A percentile compares a stretch with the other conserved stretches of the same genome.
Evolutionary conservation across 2,329 filamentous ascomycete genomes (phyloP).

Genomic region (Ceratocystiopsis sp.): DNA sequence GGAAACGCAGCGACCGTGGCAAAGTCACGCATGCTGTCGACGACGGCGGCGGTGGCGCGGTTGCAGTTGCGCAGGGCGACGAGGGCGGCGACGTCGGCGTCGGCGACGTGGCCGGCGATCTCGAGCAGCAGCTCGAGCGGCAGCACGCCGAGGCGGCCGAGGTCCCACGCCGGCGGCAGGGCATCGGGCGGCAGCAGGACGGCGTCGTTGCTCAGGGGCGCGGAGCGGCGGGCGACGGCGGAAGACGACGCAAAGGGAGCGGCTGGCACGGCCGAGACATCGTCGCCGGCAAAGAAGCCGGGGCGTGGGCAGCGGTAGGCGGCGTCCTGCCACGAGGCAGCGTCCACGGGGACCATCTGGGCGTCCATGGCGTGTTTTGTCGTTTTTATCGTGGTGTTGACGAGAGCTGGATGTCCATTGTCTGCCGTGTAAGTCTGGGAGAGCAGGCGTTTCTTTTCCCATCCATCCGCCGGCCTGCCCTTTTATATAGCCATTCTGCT

Average conservation of each 20-base stretch:
- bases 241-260: too few species aligned
- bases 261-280: background rate
- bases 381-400: too few species aligned
- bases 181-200: slow-evolving; percentile 1
- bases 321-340: slow-evolving; percentile 6
- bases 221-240: too few species aligned
- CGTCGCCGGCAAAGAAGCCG: slow-evolving; percentile 10
- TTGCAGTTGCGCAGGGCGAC: slow-evolving; percentile 8
- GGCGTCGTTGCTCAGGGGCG: slow-evolving; percentile 1
- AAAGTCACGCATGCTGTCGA: slow-evolving; percentile 7
- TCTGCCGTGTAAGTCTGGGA: too few species aligned
- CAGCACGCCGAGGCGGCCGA: slow-evolving; percentile 4
- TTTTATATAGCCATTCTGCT: too few species aligned
- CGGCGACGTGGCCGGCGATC: slow-evolving; percentile 5
- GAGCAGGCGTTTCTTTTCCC: too few species aligned
- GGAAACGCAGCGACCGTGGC: slow-evolving; percentile 7
- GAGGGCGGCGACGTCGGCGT: slow-evolving; percentile 4
- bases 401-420: too few species aligned
- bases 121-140: slow-evolving; percentile 8
- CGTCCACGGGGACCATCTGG: background rate
- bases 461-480: too few species aligned
- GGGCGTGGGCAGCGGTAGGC: slow-evolving; percentile 8
- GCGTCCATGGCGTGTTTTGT: too few species aligned
- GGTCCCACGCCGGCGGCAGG: slow-evolving; percentile 2
- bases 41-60: slow-evolving; percentile 4